Conservation (phyloP, 2,329 filamentous ascomycete species). For the Xylaria polymorpha region DNA sequence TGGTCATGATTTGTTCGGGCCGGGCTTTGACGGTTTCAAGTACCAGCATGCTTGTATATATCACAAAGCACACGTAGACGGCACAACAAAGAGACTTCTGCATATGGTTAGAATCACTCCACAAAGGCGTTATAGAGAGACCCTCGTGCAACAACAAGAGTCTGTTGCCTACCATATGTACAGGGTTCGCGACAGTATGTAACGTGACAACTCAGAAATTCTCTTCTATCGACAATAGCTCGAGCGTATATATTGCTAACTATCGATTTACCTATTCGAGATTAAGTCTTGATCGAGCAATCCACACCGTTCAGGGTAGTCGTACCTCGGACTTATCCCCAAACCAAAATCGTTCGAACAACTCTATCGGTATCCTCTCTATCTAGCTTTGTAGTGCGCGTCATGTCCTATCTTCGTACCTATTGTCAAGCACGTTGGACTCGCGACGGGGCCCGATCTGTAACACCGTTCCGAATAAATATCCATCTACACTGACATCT, state of each 20-base stretch:
- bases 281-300: not conserved
- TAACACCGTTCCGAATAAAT: not conserved
- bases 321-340: not conserved
- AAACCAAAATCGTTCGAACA: not conserved
- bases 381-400: not conserved
- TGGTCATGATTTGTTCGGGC: not conserved
- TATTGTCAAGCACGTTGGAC: not conserved
- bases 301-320: not conserved
- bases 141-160: too few species aligned
- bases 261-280: not conserved
- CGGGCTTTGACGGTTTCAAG: not conserved
- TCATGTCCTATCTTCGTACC: not conserved
- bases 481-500: not conserved
- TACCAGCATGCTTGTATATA: not conserved
- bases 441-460: not conserved
- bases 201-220: not conserved
- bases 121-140: too few species aligned
- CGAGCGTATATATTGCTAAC: not conserved
- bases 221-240: not conserved
- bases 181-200: too few species aligned
- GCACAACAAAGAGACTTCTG: too few species aligned
- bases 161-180: too few species aligned
- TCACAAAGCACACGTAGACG: too few species aligned
- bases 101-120: too few species aligned
- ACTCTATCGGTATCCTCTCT: not conserved